These are phyloP conservation scores for Alternaria sp. DNA, from an alignment of 2,329 filamentous ascomycete genomes.

Conservation along the genomic window DNA sequence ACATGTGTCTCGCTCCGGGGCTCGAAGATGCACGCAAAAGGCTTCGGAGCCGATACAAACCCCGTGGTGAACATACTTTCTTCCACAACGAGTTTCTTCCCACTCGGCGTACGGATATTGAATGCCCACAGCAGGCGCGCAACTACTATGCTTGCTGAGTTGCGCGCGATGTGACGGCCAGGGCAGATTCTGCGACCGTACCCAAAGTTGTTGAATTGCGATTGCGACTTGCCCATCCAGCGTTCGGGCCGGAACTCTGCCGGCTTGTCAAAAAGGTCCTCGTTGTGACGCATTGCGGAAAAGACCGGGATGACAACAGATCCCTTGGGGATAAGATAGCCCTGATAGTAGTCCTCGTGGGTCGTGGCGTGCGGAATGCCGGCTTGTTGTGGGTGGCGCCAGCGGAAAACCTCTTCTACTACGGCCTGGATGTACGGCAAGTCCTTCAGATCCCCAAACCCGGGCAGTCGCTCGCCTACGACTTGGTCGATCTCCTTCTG, in stretches of 20 bases:
- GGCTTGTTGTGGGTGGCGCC: conserved; percentile 50
- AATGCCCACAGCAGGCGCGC: conserved; percentile 58
- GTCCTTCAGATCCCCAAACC: conserved; percentile 30
- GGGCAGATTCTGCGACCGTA: conserved; percentile 61
- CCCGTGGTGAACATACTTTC: conserved; percentile 32
- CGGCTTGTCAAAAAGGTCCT: conserved; percentile 39
- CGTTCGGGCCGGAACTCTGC: conserved; percentile 48
- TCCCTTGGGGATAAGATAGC: conserved; percentile 59
- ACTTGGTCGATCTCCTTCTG: conserved; percentile 17
- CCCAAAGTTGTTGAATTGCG: conserved; percentile 50
- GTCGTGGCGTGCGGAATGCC: conserved; percentile 57
- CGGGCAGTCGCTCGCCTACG: conserved; percentile 31
- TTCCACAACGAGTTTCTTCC: conserved; percentile 24
- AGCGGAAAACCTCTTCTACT: conserved; percentile 43
- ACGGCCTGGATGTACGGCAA: conserved; percentile 42
- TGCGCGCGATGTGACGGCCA: conserved; percentile 42
- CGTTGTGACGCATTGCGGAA: conserved; percentile 45
- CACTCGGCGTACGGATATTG: conserved; percentile 47
- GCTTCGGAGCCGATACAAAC: conserved; percentile 33
- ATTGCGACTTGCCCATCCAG: conserved; percentile 33
- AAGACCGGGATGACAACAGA: conserved; percentile 46
- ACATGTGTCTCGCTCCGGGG: conserved; percentile 29
- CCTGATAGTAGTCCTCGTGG: conserved; percentile 58
- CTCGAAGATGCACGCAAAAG: conserved; percentile 33
- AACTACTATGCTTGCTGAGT: conserved; percentile 22